Base-by-base conservation (phyloP, 2,329 filamentous ascomycete species). In the Calonectria ilicicola region DNA sequence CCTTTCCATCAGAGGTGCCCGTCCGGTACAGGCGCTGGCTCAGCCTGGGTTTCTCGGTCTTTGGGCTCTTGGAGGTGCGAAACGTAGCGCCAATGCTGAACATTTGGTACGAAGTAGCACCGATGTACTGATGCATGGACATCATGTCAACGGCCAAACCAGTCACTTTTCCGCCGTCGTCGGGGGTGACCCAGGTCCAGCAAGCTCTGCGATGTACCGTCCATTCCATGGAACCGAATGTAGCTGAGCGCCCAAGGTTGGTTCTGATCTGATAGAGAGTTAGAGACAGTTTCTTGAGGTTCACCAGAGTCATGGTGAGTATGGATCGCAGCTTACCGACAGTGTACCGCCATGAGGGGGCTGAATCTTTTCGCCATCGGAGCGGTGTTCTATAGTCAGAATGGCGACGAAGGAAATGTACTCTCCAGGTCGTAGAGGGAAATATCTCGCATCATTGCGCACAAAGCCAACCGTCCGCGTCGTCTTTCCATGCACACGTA, bases 121-220 rank as follows among this genome's bases (percentile, higher is more conserved):
- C 51, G 10, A 56, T 38, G 23, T 60, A 60, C 14, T 60, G 53
- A 23, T 63, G n/a, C 44, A 40, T 66, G 19, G 65, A 67, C 17
- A 53, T 47, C 21, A 67, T 65, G 53, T 60, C 53, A 27, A 71
- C 46, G 17, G 51, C 63, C 29, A 71, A 32, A 21, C 69, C 69
- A 14, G 64, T 71, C 21, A 71, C 69, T 17, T 66, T 49, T 23
- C 69, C 69, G 27, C 51, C 49, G 17, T 44, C 40, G 10, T 67
- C 38, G 1, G 69, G 69, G 21, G 69, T 71, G n/a, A 71, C 44
- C n/a, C 58, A 71, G 26, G 64, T 51, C 64, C 63, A 67, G 27
- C 53, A 62, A 1, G 64, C 46, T 12, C 26, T 21, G 26, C 63
- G 21, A 62, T 32, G 27, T 17, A 38, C 27, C 35, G 46, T 44